A percentile compares a stretch with the other conserved stretches of the same genome.
Conservation (phyloP, 495 filamentous ascomycete genomes). For the Penicillium ochrochloron region DNA sequence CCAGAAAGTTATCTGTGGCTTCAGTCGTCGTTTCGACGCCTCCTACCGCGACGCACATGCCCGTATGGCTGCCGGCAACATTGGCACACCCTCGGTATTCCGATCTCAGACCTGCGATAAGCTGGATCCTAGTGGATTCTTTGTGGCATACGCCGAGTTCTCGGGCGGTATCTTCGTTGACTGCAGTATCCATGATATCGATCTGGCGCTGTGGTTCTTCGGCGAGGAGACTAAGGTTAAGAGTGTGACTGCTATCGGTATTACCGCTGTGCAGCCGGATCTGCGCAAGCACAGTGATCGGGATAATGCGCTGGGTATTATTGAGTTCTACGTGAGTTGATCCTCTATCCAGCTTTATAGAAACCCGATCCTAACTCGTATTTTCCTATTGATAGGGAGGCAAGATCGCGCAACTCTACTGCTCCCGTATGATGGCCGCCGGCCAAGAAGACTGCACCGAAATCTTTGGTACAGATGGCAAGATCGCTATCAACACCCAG, state of each 20-base stretch:
- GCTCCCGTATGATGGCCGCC: constrained; percentile 61
- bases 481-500: constrained; percentile 56
- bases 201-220: constrained; percentile 59
- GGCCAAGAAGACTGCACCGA: constrained; percentile 62
- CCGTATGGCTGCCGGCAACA: constrained; percentile 44
- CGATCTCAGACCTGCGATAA: constrained; percentile 59
- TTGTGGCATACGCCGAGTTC: constrained; percentile 56
- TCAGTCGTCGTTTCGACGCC: constrained; percentile 57
- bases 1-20: constrained; percentile 60
- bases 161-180: constrained; percentile 64
- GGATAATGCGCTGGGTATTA: constrained; percentile 62
- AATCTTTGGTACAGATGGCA: constrained; percentile 61
- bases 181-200: constrained; percentile 61
- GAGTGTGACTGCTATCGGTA: constrained; percentile 51
- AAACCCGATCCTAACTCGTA: background rate
- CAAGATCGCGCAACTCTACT: constrained; percentile 61
- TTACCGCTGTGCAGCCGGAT: constrained; percentile 59
- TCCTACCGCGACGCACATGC: constrained; percentile 46
- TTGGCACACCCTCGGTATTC: constrained; percentile 53
- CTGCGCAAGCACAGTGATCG: constrained; percentile 55
- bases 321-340: constrained; percentile 55
- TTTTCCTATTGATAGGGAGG: constrained; percentile 34
- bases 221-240: constrained; percentile 48
- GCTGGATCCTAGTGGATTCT: constrained; percentile 56
- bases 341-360: background rate